Conservation (phyloP, 257 asterid species). For the Ocimum tenuiflorum region DNA sequence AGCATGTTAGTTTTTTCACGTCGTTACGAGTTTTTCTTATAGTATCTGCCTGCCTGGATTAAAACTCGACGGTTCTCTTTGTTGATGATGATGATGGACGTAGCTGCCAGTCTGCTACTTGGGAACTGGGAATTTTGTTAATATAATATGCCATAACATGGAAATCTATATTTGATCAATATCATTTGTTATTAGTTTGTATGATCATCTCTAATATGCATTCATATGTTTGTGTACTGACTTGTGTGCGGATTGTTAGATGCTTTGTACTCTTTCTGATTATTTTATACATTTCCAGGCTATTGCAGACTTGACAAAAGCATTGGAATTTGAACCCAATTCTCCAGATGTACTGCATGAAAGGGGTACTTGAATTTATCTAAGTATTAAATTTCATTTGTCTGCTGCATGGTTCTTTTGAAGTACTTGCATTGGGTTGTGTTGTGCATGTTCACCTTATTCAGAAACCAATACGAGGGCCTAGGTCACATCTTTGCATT, state of each 20-base stretch:
- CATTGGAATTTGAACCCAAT: constrained; percentile 80
- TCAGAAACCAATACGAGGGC: too few species aligned
- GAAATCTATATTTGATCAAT: too few species aligned
- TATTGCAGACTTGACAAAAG: constrained; percentile 87
- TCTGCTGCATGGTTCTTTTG: constrained; percentile 12
- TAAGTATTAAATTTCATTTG: not conserved
- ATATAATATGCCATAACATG: too few species aligned
- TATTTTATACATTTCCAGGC: constrained; percentile 51
- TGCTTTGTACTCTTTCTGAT: constrained; percentile 11
- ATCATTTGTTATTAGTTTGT: not conserved
- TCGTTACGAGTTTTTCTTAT: too few species aligned
- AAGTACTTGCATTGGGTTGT: constrained; percentile 1
- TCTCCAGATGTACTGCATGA: constrained; percentile 82
- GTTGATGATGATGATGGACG: too few species aligned
- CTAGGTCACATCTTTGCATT: too few species aligned
- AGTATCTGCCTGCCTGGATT: too few species aligned
- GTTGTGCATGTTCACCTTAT: constrained; percentile 17
- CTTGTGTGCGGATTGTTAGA: not conserved
- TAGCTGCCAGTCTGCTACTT: too few species aligned
- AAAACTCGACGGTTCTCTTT: too few species aligned
- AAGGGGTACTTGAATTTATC: constrained; percentile 58
- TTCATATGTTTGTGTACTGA: constrained; percentile 2
- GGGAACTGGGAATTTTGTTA: too few species aligned
- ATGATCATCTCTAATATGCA: not conserved
- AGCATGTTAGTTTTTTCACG: too few species aligned